These are phyloP conservation scores for Verticillium dahliae DNA, from an alignment of 2,329 filamentous ascomycete genomes.

Conservation along the genomic window DNA sequence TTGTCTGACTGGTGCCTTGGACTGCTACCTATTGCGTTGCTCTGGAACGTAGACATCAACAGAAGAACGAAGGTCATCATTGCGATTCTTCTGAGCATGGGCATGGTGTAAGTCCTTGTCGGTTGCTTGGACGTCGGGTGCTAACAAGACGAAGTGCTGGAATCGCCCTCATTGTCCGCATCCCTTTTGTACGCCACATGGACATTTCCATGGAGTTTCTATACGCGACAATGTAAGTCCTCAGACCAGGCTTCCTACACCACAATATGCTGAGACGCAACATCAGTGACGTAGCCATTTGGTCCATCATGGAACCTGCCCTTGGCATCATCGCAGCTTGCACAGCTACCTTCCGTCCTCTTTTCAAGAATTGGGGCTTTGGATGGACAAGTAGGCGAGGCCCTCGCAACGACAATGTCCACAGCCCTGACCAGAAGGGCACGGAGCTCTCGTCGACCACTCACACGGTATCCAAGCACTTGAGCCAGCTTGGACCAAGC, in stretches of 20 bases:
- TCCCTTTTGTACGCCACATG: constrained; percentile 22
- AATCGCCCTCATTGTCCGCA: constrained; percentile 29
- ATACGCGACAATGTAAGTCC: constrained; percentile 22
- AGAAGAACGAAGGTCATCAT: constrained; percentile 37
- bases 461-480: background rate
- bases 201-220: constrained; percentile 20
- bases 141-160: constrained; percentile 23
- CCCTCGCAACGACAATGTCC: background rate
- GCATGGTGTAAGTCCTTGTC: constrained; percentile 33
- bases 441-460: background rate
- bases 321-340: constrained; percentile 26
- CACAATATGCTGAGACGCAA: background rate
- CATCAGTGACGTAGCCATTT: constrained; percentile 22
- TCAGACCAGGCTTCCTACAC: too few relatives aligned
- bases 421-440: background rate
- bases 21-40: constrained; percentile 40
- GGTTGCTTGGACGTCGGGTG: background rate
- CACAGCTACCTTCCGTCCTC: constrained; percentile 21
- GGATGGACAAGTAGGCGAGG: constrained; percentile 9
- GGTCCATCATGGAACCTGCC: constrained; percentile 23
- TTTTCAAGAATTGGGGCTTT: constrained; percentile 20
- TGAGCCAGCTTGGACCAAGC: background rate
- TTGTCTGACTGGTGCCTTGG: constrained; percentile 41
- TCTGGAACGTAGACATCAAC: constrained; percentile 44
- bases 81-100: constrained; percentile 40